Conservation (phyloP, 139 green algal species). For the Gonium pectorale region DNA sequence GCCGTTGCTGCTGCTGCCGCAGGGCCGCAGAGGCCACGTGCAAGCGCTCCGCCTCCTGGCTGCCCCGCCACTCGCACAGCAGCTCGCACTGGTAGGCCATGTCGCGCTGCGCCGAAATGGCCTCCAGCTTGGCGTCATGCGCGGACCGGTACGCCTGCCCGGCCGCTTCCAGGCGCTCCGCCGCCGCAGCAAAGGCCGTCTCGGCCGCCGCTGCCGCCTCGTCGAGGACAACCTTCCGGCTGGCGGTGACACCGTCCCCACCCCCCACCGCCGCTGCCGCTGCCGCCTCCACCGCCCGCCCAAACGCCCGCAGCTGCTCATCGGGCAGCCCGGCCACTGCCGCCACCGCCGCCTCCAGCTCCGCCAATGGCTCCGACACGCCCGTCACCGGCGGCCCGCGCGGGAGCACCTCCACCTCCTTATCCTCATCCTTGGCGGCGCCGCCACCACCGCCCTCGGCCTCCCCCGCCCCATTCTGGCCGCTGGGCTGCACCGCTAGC, state of each 20-base stretch:
- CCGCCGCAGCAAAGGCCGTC: not conserved
- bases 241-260: not conserved
- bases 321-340: not conserved
- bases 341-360: not conserved
- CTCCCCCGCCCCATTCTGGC: no score
- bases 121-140: not conserved
- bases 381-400: not conserved
- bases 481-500: no score
- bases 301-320: not conserved
- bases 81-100: not conserved
- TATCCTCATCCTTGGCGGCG: not conserved
- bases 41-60: conserved; percentile 5
- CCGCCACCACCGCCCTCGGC: not conserved
- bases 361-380: not conserved
- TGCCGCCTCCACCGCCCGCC: not conserved
- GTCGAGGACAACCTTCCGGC: not conserved
- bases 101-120: not conserved
- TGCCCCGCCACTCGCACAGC: not conserved
- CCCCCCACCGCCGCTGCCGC: not conserved
- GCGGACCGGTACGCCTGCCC: not conserved
- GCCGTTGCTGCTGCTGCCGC: not conserved
- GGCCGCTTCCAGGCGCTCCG: not conserved
- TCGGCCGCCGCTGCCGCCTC: not conserved
- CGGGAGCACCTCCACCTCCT: not conserved
- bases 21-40: not conserved